Conservation (phyloP, 257 asterid genomes). For the Jaltomata sinuosa region DNA sequence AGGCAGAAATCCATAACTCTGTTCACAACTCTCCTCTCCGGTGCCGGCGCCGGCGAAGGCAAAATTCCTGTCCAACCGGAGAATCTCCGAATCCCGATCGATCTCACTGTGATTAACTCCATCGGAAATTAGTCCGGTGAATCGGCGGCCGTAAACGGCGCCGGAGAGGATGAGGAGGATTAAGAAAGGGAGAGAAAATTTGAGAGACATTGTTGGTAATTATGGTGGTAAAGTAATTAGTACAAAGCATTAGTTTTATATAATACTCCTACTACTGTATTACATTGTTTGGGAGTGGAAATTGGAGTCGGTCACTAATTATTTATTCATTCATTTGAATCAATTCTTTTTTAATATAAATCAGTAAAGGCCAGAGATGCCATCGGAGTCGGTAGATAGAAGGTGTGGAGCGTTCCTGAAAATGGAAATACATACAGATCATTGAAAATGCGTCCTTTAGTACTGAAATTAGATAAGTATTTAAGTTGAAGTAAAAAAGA, state of each 20-base stretch:
- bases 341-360: not conserved
- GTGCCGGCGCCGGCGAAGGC: constrained; percentile 6
- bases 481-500: not conserved
- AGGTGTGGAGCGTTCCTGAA: not conserved
- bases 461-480: no score
- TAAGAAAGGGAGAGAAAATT: not conserved
- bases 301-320: not conserved
- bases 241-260: not conserved
- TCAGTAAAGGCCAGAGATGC: not conserved
- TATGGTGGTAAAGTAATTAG: not conserved
- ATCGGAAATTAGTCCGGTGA: constrained; percentile 45
- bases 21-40: constrained; percentile 59
- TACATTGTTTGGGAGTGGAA: not conserved
- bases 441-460: no score
- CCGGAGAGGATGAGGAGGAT: not conserved
- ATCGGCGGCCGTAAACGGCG: constrained; percentile 21
- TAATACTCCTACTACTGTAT: no score
- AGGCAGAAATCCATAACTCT: constrained; percentile 83
- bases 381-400: not conserved
- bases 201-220: not conserved
- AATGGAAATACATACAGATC: no score
- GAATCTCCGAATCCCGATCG: not conserved
- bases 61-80: constrained; percentile 18
- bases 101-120: constrained; percentile 11
- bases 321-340: not conserved